phyloP scores from a whole-genome alignment of 2,329 filamentous ascomycete genomes.

The Fusarium incarnatum region DNA sequence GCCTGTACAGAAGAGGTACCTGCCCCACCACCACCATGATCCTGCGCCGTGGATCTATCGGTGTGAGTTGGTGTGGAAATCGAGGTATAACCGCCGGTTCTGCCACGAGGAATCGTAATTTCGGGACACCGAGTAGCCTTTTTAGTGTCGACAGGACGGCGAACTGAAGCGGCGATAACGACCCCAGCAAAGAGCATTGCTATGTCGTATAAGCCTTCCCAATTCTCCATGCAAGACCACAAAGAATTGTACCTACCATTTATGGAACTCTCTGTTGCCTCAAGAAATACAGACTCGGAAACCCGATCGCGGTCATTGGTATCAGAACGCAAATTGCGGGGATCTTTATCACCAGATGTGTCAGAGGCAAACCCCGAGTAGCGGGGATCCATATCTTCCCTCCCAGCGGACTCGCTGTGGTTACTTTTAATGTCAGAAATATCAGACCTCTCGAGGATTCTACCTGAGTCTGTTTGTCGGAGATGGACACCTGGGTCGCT shows the following conservation, averaged over 20 bases:
- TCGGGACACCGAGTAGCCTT: background rate
- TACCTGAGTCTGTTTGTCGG: background rate
- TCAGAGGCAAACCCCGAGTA: no score
- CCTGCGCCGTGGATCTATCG: background rate
- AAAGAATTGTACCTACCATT: background rate
- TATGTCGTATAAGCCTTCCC: background rate
- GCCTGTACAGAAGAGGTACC: background rate
- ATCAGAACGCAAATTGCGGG: background rate
- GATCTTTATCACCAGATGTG: no score
- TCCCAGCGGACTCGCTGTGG: background rate
- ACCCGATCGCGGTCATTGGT: background rate
- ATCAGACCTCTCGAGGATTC: background rate
- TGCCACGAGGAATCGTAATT: background rate
- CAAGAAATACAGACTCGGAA: background rate
- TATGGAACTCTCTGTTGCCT: background rate
- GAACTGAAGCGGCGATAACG: background rate
- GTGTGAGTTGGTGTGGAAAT: background rate
- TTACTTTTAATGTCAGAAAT: background rate
- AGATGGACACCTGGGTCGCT: background rate
- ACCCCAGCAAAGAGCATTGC: background rate
- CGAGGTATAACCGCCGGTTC: background rate
- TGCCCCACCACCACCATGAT: background rate
- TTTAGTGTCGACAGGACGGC: background rate
- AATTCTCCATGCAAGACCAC: background rate
- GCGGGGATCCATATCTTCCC: background rate